These are phyloP conservation scores for Sugiyamaella valdiviana DNA, from an alignment of 805 yeast species.

Conservation along the genomic window DNA sequence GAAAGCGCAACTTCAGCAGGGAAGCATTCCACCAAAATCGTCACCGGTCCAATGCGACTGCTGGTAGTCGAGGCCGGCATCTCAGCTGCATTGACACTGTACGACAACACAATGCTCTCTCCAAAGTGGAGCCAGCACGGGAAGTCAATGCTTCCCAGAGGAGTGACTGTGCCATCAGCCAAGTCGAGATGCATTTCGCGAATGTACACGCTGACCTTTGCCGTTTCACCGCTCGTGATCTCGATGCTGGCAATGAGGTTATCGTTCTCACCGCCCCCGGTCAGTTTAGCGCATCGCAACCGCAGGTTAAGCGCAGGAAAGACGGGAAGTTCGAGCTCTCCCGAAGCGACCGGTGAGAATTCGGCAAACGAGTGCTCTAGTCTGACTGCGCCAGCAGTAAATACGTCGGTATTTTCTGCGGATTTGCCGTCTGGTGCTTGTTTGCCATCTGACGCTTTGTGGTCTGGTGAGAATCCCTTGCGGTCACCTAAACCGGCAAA, in stretches of 20 bases:
- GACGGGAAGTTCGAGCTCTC: conserved; percentile 25
- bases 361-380: not conserved
- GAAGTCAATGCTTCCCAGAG: conserved; percentile 21
- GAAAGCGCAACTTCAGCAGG: not conserved
- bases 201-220: conserved; percentile 23
- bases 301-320: conserved; percentile 40
- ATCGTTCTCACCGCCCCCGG: conserved; percentile 42
- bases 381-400: not conserved
- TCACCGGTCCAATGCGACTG: conserved; percentile 6
- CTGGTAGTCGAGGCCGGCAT: conserved; percentile 4
- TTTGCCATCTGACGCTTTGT: not conserved
- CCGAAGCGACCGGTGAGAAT: not conserved
- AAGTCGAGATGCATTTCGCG: conserved; percentile 17
- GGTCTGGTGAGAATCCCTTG: not conserved
- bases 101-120: conserved; percentile 29
- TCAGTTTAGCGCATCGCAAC: conserved; percentile 39
- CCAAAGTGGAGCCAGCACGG: conserved; percentile 27
- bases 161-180: conserved; percentile 23
- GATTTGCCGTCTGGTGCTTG: too few relatives aligned
- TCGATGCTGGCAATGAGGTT: conserved; percentile 44
- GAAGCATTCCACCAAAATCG: conserved; percentile 5
- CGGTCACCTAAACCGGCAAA: not conserved
- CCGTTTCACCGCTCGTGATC: conserved; percentile 41
- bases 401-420: too few relatives aligned
- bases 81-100: conserved; percentile 18